Base-by-base conservation (phyloP, 2,329 filamentous ascomycete genomes). In the Camillea tinctor region DNA sequence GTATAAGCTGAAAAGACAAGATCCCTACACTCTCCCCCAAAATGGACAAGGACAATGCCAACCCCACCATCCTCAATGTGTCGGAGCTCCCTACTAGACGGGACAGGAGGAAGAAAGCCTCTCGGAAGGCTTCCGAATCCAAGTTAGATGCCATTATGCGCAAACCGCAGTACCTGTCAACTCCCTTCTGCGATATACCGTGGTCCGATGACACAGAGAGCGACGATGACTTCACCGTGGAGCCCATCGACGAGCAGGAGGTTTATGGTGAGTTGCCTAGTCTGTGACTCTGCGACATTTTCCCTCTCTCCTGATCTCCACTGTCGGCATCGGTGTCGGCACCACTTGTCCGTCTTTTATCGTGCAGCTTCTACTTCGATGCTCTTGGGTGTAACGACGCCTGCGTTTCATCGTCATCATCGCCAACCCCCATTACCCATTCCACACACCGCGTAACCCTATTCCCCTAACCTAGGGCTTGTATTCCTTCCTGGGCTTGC, bases 231-330 rank as follows among this genome's bases (percentile, higher is more conserved):
- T 82, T 86, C 54, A 79, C 81, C 1, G 81, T 88, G 40, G 93
- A 98, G 69, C 90, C 91, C 59, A 97, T 99, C 67, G 95, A 99
- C 73, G 92, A 96, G 75, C 95, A 97, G 75, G 95, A 99, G 77
- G 94, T 99, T 50, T 99, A 94, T 73, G 93, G 92, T 95, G 79
- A 64, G 80, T 61, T n/a, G n/a, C n/a, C n/a, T n/a, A n/a, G n/a
- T n/a, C n/a, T n/a, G n/a, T n/a, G n/a, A n/a, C n/a, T n/a, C 51
- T 8, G 24, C 22, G 49, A 51, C 30, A 53, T 19, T 13, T 23
- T 30, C 26, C 3, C 51, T 40, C n/a, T 49, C 52, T 40, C 36
- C 48, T 24, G 2, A 6, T 21, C 21, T 15, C 57, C 26, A 21
- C 44, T 40, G 20, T 22, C 30, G 36, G n/a, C 20, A 17, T 7